Evolutionary conservation across 176 grass and related monocot species (phyloP).

Genomic region (Lolium perenne): DNA sequence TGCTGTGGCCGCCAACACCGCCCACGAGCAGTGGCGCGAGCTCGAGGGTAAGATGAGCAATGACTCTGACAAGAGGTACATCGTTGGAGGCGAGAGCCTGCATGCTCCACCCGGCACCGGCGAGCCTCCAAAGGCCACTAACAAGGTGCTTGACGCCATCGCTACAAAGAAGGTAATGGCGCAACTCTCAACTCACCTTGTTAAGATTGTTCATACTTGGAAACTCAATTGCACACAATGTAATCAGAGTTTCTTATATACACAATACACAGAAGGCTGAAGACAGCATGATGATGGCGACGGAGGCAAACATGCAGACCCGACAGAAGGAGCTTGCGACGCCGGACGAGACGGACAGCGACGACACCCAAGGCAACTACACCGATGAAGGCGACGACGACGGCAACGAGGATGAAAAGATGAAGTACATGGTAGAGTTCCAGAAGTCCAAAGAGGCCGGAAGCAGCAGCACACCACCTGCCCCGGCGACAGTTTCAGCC

Average conservation of each 20-base stretch:
- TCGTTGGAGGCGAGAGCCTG: background rate
- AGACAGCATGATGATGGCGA: slow-evolving; percentile 17
- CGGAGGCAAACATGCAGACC: slow-evolving; percentile 36
- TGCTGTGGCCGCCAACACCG: background rate
- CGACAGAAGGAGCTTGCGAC: background rate
- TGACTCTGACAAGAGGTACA: slow-evolving; percentile 17
- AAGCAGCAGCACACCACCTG: background rate
- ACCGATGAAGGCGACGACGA: slow-evolving; percentile 40
- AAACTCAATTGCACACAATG: background rate
- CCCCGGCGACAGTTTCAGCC: slow-evolving; percentile 14
- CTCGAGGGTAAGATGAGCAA: slow-evolving; percentile 53
- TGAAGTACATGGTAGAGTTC: slow-evolving; percentile 41
- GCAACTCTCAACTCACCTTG: background rate
- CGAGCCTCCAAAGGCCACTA: background rate
- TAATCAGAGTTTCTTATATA: slow-evolving; percentile 23
- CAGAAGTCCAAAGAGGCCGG: slow-evolving; percentile 25
- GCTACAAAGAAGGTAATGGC: slow-evolving; percentile 22
- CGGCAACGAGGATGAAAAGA: slow-evolving; percentile 34
- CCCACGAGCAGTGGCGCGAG: slow-evolving; percentile 28
- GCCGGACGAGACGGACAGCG: slow-evolving; percentile 50
- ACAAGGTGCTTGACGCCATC: background rate
- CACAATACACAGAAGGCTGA: slow-evolving; percentile 39
- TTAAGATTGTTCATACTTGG: background rate
- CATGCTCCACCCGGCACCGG: background rate
- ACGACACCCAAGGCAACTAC: slow-evolving; percentile 47